Percentiles rank a stretch among this genome's conserved stretches.
Evolutionary conservation across 1,139 yeast species (phyloP).

Genomic region (Yamadazyma buinensis): DNA sequence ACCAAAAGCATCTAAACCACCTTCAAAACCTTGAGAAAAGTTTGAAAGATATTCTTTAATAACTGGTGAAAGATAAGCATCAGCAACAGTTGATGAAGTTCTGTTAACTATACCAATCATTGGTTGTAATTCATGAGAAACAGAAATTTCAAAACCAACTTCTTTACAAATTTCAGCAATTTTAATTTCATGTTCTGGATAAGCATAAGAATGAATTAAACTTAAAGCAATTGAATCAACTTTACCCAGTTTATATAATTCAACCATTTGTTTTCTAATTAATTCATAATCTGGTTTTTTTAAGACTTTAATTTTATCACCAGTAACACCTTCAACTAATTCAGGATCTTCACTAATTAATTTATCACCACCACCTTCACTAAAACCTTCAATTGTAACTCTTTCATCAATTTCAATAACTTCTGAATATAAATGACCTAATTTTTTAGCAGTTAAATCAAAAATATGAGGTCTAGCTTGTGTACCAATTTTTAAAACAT

Average conservation of each 20-base stretch:
- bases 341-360: conserved; percentile 22
- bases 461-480: conserved; percentile 39
- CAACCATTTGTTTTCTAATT: conserved; percentile 21
- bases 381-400: conserved; percentile 34
- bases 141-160: conserved; percentile 38
- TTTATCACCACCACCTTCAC: conserved; percentile 41
- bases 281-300: conserved; percentile 28
- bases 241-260: conserved; percentile 23
- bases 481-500: conserved; percentile 40
- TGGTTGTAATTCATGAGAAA: conserved; percentile 40
- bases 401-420: conserved; percentile 42
- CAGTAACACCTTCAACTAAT: conserved; percentile 29
- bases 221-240: conserved; percentile 36
- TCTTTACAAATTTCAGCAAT: conserved; percentile 34
- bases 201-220: conserved; percentile 38
- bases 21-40: conserved; percentile 42
- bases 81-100: conserved; percentile 44
- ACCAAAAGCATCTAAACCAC: conserved; percentile 41
- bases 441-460: conserved; percentile 34
- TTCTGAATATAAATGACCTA: conserved; percentile 30
- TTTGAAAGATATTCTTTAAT: conserved; percentile 31
- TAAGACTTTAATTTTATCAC: conserved; percentile 32
- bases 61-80: conserved; percentile 41
- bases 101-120: conserved; percentile 45
- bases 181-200: conserved; percentile 34